phyloP scores from a whole-genome alignment of 805 yeast species.

The Wickerhamomyces chambardii region DNA sequence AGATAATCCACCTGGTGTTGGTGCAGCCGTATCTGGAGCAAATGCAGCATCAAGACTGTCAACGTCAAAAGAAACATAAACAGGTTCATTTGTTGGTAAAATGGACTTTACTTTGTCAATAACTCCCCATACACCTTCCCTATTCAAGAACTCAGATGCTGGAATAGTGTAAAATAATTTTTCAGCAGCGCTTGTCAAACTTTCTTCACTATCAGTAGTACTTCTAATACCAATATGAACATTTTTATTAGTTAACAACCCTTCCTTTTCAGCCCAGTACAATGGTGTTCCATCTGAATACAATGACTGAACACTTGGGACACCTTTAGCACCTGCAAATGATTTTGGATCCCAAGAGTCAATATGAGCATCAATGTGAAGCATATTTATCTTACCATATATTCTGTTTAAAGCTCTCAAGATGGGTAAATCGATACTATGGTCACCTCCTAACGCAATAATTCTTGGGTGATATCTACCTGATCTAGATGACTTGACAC shows the following conservation, averaged over 20 bases:
- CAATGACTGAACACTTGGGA: slow-evolving; percentile 23
- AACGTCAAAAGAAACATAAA: slow-evolving; percentile 37
- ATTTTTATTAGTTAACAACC: slow-evolving; percentile 34
- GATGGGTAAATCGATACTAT: slow-evolving; percentile 44
- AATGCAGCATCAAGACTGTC: slow-evolving; percentile 56
- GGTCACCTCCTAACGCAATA: slow-evolving; percentile 55
- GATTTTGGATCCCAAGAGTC: slow-evolving; percentile 60
- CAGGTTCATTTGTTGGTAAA: slow-evolving; percentile 22
- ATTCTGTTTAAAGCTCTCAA: slow-evolving; percentile 41
- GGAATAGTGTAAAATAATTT: slow-evolving; percentile 37
- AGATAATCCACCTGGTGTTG: slow-evolving; percentile 61
- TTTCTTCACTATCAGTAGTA: slow-evolving; percentile 45
- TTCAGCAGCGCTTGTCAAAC: slow-evolving; percentile 22
- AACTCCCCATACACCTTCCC: slow-evolving; percentile 25
- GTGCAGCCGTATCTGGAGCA: slow-evolving; percentile 67
- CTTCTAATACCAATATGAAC: slow-evolving; percentile 58
- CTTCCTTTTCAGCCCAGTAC: slow-evolving; percentile 58
- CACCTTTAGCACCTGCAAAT: slow-evolving; percentile 40
- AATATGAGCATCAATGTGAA: slow-evolving; percentile 60
- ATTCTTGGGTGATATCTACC: slow-evolving; percentile 26
- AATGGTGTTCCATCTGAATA: slow-evolving; percentile 55
- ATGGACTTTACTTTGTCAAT: slow-evolving; percentile 21
- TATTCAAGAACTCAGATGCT: slow-evolving; percentile 33
- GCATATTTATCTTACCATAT: slow-evolving; percentile 37
- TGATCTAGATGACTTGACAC: slow-evolving; percentile 9